These are phyloP conservation scores for Apodospora peruviana DNA, from an alignment of 495 filamentous ascomycete genomes.

Conservation along the genomic window DNA sequence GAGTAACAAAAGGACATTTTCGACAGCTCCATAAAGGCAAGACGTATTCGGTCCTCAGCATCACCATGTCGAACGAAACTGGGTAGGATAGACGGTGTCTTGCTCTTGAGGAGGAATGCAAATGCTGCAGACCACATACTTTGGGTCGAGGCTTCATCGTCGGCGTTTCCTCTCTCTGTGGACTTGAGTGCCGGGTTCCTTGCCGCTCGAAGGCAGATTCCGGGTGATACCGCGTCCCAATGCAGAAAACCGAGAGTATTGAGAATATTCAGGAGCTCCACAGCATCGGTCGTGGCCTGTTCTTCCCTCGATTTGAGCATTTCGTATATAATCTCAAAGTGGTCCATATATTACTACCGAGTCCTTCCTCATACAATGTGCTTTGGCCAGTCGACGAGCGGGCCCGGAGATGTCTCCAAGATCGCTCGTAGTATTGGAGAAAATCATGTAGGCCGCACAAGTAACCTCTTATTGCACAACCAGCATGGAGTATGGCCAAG, in stretches of 20 bases:
- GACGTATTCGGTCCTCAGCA: background rate
- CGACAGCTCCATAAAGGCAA: background rate
- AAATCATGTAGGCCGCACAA: slow-evolving; percentile 1
- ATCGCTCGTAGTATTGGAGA: background rate
- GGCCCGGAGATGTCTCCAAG: background rate
- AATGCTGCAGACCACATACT: background rate
- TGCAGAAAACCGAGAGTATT: slow-evolving; percentile 4
- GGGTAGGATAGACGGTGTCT: background rate
- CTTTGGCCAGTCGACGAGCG: background rate
- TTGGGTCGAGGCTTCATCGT: background rate
- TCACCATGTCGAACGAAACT: background rate
- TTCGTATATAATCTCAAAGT: slow-evolving; percentile 5
- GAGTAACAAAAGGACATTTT: slow-evolving; percentile 2
- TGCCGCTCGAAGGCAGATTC: slow-evolving; percentile 3
- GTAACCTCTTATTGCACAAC: slow-evolving; percentile 20
- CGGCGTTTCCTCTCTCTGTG: background rate
- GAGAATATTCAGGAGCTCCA: slow-evolving; percentile 3
- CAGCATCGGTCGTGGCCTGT: slow-evolving; percentile 2
- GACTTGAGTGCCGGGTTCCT: background rate
- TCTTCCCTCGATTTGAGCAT: background rate
- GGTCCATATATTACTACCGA: slow-evolving; percentile 3
- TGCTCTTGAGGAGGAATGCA: background rate
- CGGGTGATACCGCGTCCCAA: slow-evolving; percentile 1
- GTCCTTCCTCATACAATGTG: too few relatives aligned
- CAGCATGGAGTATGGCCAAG: slow-evolving; percentile 35